Evolutionary conservation across 202 grass and related monocot species (phyloP), one percentile per base, ranked within the genome.

Genomic region (Musa balbisiana): DNA sequence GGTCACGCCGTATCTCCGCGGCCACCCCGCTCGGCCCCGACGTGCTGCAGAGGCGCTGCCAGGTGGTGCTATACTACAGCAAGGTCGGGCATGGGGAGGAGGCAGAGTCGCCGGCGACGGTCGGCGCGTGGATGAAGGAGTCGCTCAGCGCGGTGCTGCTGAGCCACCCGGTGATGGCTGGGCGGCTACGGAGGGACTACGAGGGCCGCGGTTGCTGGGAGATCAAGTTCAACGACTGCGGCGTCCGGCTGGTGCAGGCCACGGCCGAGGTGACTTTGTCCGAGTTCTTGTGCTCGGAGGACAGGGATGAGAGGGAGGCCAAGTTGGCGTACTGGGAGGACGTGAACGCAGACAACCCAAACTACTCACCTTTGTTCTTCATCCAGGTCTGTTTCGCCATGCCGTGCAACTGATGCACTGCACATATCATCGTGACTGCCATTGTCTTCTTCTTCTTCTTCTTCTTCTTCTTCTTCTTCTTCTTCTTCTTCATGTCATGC

Each of bases 201-300:
- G 86, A 79, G 13, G 82, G 49, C 11, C 76, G 86, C 29, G 84
- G 90, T 64, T 83, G 67, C 26, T 98, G 91, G 91, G 94, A 98
- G 74, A 82, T 98, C 64, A 98, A 94, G 83, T 84, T 89, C 20
- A 94, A 93, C 52, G 94, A 98, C 63, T 71, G 88, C 3, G 94
- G 94, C 27, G 82, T 85, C 22, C 16, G 94, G 74, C 25, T 94
- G 73, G 73, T 88, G 70, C 85, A 86, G 64, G 94, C 94, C 4
- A 86, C 88, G 29, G 74, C 68, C 50, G 94, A 98, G 79, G 75
- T 76, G 64, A 21, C 15, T 23, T 52, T 98, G 81, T 73, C 87
- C 1, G 88, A 98, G 54, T 98, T 94, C 87, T 50, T 98, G 25
- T 80, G 6, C 26, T 71, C 75, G 2, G 72, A 80, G 73, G 71